These are phyloP conservation scores for Dipodascus geniculatus DNA, from an alignment of 805 yeast species.

Conservation along the genomic window DNA sequence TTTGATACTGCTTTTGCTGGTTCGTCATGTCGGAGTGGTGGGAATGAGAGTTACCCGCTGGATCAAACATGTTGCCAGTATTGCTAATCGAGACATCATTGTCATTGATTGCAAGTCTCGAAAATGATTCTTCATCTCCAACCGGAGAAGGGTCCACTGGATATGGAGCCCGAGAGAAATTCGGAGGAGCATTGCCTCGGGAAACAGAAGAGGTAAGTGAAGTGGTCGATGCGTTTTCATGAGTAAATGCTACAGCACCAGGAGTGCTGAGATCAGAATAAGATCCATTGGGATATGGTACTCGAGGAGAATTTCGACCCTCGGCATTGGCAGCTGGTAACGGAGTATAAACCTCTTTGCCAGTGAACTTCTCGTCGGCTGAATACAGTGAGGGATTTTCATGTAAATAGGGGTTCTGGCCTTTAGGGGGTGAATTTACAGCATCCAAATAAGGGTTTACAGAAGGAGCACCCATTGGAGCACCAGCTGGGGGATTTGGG, in stretches of 20 bases:
- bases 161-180: slow-evolving; percentile 1
- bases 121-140: neutral
- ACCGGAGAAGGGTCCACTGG: neutral
- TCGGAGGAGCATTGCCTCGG: neutral
- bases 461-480: neutral
- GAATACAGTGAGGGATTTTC: neutral
- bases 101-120: neutral
- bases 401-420: neutral
- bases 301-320: neutral
- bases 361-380: neutral
- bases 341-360: neutral
- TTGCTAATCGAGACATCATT: neutral
- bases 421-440: neutral
- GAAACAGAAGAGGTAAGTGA: neutral
- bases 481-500: slow-evolving; percentile 2
- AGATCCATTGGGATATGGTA: neutral
- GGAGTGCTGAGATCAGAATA: neutral
- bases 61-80: neutral
- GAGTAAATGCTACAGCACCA: neutral
- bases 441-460: neutral
- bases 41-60: neutral
- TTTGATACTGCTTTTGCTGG: neutral
- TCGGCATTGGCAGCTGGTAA: neutral
- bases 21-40: neutral
- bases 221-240: neutral